Evolutionary conservation across 176 grass and related monocot genomes (phyloP).

Genomic region (barley (Hordeum vulgare)): MorexV3_pseudomolecules_assembly NC_058524.1:196686120-196686619

Average conservation of each 20-base stretch:
- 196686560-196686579: neutral
- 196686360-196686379: conserved; percentile 36
- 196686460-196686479: neutral
- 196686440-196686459: neutral
- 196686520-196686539: neutral
- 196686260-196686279: conserved; percentile 20
- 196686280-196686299: conserved; percentile 34
- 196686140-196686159: conserved; percentile 31
- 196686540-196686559: neutral
- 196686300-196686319: conserved; percentile 24
- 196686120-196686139: conserved; percentile 29
- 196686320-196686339: conserved; percentile 37
- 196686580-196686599: neutral
- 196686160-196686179: conserved; percentile 1
- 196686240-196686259: conserved; percentile 21
- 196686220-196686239: neutral
- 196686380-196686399: conserved; percentile 49
- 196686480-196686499: neutral
- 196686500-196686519: neutral
- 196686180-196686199: neutral
- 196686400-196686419: neutral
- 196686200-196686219: conserved; percentile 3
- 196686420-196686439: neutral
- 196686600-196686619: neutral
- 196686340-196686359: neutral